Conservation (phyloP, 169 alveolate species). For the Plasmodium berghei region DNA sequence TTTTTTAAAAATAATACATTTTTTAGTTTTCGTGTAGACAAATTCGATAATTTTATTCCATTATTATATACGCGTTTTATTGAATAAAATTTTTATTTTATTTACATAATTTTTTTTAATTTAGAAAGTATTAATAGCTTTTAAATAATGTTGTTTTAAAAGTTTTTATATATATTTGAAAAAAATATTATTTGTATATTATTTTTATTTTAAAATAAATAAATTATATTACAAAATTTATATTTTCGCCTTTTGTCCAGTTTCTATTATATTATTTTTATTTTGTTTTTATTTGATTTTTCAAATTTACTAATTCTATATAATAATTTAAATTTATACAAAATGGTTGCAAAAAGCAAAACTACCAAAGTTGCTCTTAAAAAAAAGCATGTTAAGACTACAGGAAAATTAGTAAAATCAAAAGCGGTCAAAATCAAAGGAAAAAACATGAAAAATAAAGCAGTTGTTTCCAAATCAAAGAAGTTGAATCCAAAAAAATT, state of each 20-base stretch:
- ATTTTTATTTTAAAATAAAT: not conserved
- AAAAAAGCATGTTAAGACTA: slow-evolving; percentile 13
- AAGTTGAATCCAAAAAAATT: slow-evolving; percentile 40
- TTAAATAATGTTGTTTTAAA: slow-evolving; percentile 9
- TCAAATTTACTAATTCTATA: slow-evolving; percentile 1
- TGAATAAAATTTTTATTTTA: not conserved
- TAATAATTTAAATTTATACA: slow-evolving; percentile 15
- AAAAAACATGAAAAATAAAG: slow-evolving; percentile 8
- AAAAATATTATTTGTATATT: not conserved
- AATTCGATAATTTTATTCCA: not conserved
- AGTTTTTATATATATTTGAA: slow-evolving; percentile 4
- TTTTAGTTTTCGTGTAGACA: no score
- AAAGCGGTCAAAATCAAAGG: slow-evolving; percentile 13
- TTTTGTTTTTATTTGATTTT: not conserved
- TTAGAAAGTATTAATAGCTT: slow-evolving; percentile 10
- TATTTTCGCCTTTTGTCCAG: not conserved
- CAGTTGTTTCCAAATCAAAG: slow-evolving; percentile 6
- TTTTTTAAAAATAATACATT: no score
- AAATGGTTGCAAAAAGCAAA: slow-evolving; percentile 62
- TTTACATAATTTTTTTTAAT: not conserved
- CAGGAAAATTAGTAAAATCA: slow-evolving; percentile 17
- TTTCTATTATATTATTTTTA: not conserved
- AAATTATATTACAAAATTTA: no score
- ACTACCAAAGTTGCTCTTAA: slow-evolving; percentile 20
- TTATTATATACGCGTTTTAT: not conserved